Evolutionary conservation across 257 asterid species (phyloP).

Genomic region (Ilex aquifolium): DNA sequence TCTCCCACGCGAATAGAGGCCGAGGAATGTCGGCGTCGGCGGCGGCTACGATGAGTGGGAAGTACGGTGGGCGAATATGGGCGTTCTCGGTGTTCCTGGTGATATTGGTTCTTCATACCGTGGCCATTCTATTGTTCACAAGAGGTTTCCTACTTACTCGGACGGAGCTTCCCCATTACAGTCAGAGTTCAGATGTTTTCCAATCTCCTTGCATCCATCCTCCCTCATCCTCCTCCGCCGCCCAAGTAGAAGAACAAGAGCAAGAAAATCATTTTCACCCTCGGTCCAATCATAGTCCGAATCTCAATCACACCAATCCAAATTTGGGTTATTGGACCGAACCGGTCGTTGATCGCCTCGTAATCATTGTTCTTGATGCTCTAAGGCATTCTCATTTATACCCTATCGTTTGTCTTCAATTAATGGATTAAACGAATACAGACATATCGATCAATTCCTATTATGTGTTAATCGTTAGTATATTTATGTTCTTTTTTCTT

Average conservation of each 20-base stretch:
- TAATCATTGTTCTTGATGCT: constrained; percentile 87
- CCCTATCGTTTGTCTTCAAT: not conserved
- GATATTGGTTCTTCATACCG: constrained; percentile 53
- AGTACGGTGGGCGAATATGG: constrained; percentile 50
- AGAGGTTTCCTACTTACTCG: constrained; percentile 96
- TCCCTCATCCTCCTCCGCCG: not conserved
- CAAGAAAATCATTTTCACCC: not conserved
- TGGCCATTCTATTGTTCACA: constrained; percentile 64
- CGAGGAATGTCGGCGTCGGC: not conserved
- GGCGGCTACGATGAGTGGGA: constrained; percentile 23
- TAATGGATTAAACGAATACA: not conserved
- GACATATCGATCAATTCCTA: not conserved
- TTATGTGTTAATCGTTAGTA: not conserved
- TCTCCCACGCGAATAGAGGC: not conserved
- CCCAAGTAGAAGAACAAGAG: constrained; percentile 14
- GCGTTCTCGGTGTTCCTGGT: constrained; percentile 44
- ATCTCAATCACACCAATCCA: constrained; percentile 12
- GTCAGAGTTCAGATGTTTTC: constrained; percentile 62
- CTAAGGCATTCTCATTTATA: constrained; percentile 43
- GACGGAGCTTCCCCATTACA: constrained; percentile 69
- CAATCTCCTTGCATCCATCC: constrained; percentile 67
- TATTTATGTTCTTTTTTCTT: constrained; percentile 4
- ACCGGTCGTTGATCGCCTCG: constrained; percentile 73
- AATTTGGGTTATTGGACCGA: constrained; percentile 62
- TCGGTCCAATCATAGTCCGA: not conserved